Conservation (phyloP, 208 protist species). For the Acanthamoeba triangularis region DNA sequence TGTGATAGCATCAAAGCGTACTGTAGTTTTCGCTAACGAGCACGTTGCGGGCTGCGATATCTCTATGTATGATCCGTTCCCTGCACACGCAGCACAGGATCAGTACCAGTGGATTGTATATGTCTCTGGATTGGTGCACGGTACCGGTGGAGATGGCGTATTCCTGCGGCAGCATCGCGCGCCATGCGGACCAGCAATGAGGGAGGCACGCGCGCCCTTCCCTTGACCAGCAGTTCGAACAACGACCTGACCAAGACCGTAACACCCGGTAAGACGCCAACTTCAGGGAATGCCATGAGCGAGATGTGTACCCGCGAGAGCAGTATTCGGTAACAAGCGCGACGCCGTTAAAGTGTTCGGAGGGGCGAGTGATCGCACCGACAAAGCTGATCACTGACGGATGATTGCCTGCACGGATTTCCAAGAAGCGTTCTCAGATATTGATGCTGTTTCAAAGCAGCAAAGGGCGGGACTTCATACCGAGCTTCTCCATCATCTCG, state of each 20-base stretch:
- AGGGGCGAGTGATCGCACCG: constrained; percentile 9
- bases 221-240: constrained; percentile 3
- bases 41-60: constrained; percentile 69
- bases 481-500: constrained; percentile 66
- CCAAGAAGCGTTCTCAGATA: neutral
- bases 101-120: neutral
- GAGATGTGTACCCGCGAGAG: neutral
- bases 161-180: constrained; percentile 40
- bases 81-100: neutral
- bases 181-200: constrained; percentile 60
- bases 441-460: neutral
- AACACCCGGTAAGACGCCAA: too few species aligned
- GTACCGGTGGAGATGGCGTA: constrained; percentile 38
- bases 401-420: neutral
- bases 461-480: neutral
- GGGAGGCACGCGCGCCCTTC: neutral
- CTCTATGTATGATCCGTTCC: neutral
- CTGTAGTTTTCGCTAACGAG: constrained; percentile 53
- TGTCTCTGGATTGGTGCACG: neutral
- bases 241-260: neutral
- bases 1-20: neutral
- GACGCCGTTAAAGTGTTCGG: neutral
- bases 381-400: constrained; percentile 40
- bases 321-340: constrained; percentile 68
- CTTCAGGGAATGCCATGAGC: neutral